Base-by-base conservation (phyloP, 2,329 filamentous ascomycete genomes). In the Diplocarpon rosae region DNA sequence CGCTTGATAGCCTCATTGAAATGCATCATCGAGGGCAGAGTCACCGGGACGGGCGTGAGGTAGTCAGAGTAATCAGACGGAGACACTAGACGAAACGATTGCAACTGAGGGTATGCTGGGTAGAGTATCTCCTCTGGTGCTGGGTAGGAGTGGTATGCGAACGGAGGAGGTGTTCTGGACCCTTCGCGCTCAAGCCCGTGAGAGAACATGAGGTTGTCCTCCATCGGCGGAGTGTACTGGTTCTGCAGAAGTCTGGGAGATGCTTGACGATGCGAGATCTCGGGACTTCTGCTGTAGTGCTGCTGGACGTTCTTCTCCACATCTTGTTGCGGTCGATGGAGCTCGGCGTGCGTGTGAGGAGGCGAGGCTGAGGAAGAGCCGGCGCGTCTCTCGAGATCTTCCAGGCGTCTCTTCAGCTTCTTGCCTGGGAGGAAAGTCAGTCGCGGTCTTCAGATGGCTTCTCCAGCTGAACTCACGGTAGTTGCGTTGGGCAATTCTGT, bases 401-500 rank as follows among this genome's bases (percentile, higher is more conserved):
- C 84, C 61, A 92, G 72, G 59, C 85, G 80, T 70, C 83, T 83
- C 83, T 92, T 90, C 58, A 90, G 80, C 78, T 90, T 90, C 78
- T 90, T 90, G 75, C 85, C 83, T 88, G 60, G 47, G 44, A 13
- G n/a, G 11, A 42, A 42, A 14, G 35, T 56, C 36, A 56, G 53
- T 48, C 20, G 38, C 34, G 28, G 37, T 14, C 32, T 37, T 29
- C 2, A 24, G 9, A 11, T 36, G 39, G 42, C 20, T 33, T 42
- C 43, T 38, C 37, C 29, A 13, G 37, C 49, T 16, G n/a, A 42
- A 75, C 80, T 63, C 72, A 94, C 88, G 88, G 70, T 95, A 95
- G 71, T 95, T 95, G 60, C 89, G 83, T 69, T 96, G 90, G 56
- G 90, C 90, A 73, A 96, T 95, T 57, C 90, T 81, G 70, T 96